These are phyloP conservation scores for Boletellus dicymbophilus DNA, from an alignment of 1,284 basidiomycete genomes.

Conservation along the genomic window DNA sequence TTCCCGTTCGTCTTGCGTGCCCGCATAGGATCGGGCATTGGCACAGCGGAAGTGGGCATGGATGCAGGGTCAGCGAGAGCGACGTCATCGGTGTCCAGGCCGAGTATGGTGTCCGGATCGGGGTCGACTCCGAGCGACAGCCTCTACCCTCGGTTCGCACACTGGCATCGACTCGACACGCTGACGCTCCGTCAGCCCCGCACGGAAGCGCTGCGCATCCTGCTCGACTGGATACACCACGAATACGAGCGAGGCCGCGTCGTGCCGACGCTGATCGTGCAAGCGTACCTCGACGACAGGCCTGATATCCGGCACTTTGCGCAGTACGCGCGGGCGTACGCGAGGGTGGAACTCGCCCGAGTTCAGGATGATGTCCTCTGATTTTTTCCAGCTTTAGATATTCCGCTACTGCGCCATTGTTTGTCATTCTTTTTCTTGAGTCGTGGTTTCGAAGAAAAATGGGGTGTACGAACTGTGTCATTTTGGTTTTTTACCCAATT, in stretches of 20 bases:
- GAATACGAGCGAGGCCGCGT: constrained; percentile 12
- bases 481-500: too few relatives aligned
- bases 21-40: neutral
- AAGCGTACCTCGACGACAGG: constrained; percentile 11
- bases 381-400: too few relatives aligned
- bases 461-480: too few relatives aligned
- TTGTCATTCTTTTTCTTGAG: neutral
- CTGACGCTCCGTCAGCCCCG: constrained; percentile 27
- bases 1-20: constrained; percentile 18
- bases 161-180: constrained; percentile 20
- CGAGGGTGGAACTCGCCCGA: constrained; percentile 21
- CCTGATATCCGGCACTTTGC: constrained; percentile 21
- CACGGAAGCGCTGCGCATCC: constrained; percentile 17
- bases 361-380: too few relatives aligned
- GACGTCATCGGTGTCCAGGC: neutral
- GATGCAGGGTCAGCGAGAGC: constrained; percentile 2
- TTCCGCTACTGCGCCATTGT: too few relatives aligned
- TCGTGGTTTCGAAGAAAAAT: too few relatives aligned
- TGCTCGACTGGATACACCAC: constrained; percentile 24
- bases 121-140: neutral
- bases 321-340: constrained; percentile 9
- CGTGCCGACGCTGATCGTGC: constrained; percentile 20
- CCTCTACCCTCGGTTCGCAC: neutral
- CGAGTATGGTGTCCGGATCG: neutral
- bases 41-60: neutral